Evolutionary conservation across 192 early-diverging fungal genomes (phyloP).

Genomic region (Podila clonocystis): DNA sequence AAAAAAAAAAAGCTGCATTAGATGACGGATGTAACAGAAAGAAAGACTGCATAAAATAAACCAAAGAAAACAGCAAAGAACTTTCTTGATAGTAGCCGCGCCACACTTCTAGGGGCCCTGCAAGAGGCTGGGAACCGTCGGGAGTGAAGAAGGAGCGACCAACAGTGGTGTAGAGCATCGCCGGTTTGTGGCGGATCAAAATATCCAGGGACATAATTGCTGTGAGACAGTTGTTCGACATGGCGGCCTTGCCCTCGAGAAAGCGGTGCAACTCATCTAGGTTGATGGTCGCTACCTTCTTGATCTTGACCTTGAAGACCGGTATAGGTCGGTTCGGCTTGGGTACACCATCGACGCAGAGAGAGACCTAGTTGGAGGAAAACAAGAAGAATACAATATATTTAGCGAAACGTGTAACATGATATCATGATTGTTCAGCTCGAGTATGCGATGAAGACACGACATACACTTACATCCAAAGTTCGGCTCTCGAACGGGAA

Average conservation of each 20-base stretch:
- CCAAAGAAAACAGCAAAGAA: no score
- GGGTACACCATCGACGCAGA: not conserved
- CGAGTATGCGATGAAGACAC: no score
- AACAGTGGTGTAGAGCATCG: slow-evolving; percentile 79
- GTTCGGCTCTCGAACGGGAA: slow-evolving; percentile 63
- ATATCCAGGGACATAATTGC: slow-evolving; percentile 82
- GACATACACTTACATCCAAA: slow-evolving; percentile 61
- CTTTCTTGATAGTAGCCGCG: slow-evolving; percentile 90
- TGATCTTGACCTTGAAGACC: slow-evolving; percentile 72
- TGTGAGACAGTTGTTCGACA: slow-evolving; percentile 52
- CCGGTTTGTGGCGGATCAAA: slow-evolving; percentile 84
- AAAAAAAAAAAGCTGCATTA: no score
- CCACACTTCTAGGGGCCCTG: slow-evolving; percentile 89
- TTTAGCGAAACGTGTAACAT: no score
- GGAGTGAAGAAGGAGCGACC: slow-evolving; percentile 93
- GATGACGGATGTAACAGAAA: no score
- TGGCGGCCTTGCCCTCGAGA: slow-evolving; percentile 55
- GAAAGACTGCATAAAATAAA: no score
- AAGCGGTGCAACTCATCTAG: slow-evolving; percentile 68
- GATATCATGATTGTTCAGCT: no score
- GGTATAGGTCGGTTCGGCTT: no score
- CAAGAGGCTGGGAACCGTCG: slow-evolving; percentile 55
- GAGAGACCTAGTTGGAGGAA: slow-evolving; percentile 51
- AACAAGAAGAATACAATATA: not conserved
- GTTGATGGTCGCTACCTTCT: slow-evolving; percentile 72